Conservation (phyloP, 2,329 filamentous ascomycete species). For the Fusarium circinatum region DNA sequence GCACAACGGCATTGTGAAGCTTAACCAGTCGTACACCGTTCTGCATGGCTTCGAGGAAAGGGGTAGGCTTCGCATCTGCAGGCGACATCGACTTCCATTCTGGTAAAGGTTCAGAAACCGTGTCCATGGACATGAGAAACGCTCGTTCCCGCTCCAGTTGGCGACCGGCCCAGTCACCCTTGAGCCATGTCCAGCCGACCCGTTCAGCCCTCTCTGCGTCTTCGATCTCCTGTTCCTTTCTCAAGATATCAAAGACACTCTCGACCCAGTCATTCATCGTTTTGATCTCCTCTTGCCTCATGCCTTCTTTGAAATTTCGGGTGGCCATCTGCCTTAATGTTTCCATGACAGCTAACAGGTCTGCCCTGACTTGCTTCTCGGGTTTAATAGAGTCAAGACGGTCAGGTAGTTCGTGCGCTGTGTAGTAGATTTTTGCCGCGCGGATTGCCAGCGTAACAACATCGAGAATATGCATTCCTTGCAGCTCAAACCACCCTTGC, state of each 20-base stretch:
- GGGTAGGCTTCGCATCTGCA: slow-evolving; percentile 67
- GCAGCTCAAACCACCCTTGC: slow-evolving; percentile 83
- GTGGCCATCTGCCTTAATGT: slow-evolving; percentile 91
- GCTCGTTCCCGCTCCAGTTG: slow-evolving; percentile 83
- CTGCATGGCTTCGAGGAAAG: slow-evolving; percentile 78
- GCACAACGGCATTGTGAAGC: slow-evolving; percentile 89
- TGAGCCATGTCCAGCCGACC: slow-evolving; percentile 82
- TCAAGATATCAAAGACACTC: slow-evolving; percentile 80
- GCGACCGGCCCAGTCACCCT: slow-evolving; percentile 77
- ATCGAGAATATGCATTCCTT: slow-evolving; percentile 92
- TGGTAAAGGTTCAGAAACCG: slow-evolving; percentile 69
- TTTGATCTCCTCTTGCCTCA: slow-evolving; percentile 80
- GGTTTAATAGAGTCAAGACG: slow-evolving; percentile 87
- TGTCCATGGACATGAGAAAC: slow-evolving; percentile 82
- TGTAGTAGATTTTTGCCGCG: slow-evolving; percentile 96
- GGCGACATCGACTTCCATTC: slow-evolving; percentile 67
- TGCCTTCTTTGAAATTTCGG: slow-evolving; percentile 84
- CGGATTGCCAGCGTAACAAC: slow-evolving; percentile 95
- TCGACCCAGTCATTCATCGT: slow-evolving; percentile 82
- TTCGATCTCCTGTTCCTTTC: slow-evolving; percentile 81
- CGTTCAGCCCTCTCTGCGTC: slow-evolving; percentile 76
- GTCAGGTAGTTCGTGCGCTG: slow-evolving; percentile 86
- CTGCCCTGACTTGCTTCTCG: slow-evolving; percentile 84
- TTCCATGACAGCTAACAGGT: slow-evolving; percentile 88
- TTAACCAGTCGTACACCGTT: slow-evolving; percentile 85